These are phyloP conservation scores for Chrysanthemum lavandulifolium DNA, from an alignment of 129 eudicot species.

Conservation along the genomic window DNA sequence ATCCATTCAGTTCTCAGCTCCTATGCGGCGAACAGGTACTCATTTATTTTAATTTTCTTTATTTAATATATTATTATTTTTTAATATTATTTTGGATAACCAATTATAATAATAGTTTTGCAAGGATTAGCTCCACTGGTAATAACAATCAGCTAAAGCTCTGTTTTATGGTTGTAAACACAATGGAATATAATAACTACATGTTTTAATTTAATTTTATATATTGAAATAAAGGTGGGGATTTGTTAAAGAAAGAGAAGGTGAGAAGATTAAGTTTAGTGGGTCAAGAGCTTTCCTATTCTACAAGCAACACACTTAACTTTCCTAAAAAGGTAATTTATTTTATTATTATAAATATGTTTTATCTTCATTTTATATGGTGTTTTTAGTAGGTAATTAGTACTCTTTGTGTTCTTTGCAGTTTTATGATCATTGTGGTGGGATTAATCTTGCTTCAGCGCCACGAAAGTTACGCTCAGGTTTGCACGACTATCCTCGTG, in stretches of 20 bases:
- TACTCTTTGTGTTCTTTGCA: constrained; percentile 15
- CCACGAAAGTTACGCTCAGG: constrained; percentile 76
- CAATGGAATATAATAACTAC: background rate
- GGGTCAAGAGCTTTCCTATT: constrained; percentile 29
- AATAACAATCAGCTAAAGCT: no score
- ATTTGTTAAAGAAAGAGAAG: constrained; percentile 25
- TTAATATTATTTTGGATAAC: no score
- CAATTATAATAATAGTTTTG: no score
- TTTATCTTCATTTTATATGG: constrained; percentile 1
- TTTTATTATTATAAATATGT: background rate
- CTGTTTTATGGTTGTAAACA: background rate
- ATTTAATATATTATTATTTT: no score
- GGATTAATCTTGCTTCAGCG: constrained; percentile 42
- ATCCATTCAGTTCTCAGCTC: constrained; percentile 37
- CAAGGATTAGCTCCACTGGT: no score
- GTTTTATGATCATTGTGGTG: constrained; percentile 39
- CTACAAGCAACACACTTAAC: constrained; percentile 34
- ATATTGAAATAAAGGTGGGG: constrained; percentile 17
- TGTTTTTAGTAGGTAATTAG: background rate
- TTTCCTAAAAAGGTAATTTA: constrained; percentile 38
- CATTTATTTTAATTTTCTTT: background rate
- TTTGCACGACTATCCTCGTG: constrained; percentile 5
- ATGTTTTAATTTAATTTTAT: background rate
- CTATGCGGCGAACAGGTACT: constrained; percentile 27
- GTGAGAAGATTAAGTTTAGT: constrained; percentile 36